Evolutionary conservation across 2,329 filamentous ascomycete species (phyloP).

Genomic region (Rhynchosporium graminicola): DNA sequence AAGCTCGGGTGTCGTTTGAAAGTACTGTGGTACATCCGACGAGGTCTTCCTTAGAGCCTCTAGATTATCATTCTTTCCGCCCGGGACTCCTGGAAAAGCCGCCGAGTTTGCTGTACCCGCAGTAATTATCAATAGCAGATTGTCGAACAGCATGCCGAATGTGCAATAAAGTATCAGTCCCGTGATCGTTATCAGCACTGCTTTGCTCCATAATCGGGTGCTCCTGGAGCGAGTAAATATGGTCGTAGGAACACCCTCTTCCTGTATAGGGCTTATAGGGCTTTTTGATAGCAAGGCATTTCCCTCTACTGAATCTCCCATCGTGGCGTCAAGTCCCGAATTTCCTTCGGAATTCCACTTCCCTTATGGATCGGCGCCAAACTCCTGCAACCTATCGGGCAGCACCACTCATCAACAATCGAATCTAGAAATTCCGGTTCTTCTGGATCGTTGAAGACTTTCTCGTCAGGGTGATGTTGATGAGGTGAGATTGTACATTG

Average conservation of each 20-base stretch:
- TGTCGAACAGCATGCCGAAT: slow-evolving; percentile 26
- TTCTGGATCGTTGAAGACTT: too few species aligned
- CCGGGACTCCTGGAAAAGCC: background rate
- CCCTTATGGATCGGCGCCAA: too few species aligned
- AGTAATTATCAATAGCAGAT: slow-evolving; percentile 19
- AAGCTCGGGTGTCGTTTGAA: slow-evolving; percentile 60
- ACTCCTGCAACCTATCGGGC: background rate
- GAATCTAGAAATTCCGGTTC: too few species aligned
- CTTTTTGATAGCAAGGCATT: slow-evolving; percentile 7
- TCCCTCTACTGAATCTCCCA: slow-evolving; percentile 11
- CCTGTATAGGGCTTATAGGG: background rate
- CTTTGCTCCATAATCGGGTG: slow-evolving; percentile 16
- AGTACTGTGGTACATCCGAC: slow-evolving; percentile 59
- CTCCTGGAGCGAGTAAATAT: slow-evolving; percentile 6
- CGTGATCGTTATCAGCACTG: slow-evolving; percentile 11
- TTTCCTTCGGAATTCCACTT: background rate
- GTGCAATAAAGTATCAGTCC: slow-evolving; percentile 27
- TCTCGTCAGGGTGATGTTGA: background rate
- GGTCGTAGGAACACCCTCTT: slow-evolving; percentile 9
- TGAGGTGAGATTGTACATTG: background rate
- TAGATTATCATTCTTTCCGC: background rate
- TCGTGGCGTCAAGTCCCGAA: background rate
- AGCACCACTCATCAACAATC: background rate
- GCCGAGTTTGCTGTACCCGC: slow-evolving; percentile 10
- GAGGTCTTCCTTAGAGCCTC: slow-evolving; percentile 5